These are phyloP conservation scores for Boeremia exigua DNA, from an alignment of 2,329 filamentous ascomycete genomes.

Conservation along the genomic window DNA sequence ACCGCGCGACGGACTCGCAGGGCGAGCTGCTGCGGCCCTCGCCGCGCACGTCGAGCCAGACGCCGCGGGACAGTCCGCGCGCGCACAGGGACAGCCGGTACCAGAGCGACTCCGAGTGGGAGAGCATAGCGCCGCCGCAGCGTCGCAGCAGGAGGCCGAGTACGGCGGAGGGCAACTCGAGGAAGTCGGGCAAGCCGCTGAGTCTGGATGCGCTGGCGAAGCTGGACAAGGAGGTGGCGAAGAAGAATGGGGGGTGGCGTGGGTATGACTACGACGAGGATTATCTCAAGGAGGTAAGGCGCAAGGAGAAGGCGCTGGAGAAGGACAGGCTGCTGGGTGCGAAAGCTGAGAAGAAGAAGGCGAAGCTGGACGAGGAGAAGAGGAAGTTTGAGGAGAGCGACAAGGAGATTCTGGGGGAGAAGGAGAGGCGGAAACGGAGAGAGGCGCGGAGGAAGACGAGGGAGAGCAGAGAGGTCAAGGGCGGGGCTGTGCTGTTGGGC, in stretches of 20 bases:
- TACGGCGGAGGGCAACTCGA: slow-evolving; percentile 36
- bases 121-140: slow-evolving; percentile 31
- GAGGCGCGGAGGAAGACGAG: slow-evolving; percentile 24
- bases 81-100: slow-evolving; percentile 9
- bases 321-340: slow-evolving; percentile 43
- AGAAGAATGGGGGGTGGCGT: slow-evolving; percentile 52
- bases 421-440: slow-evolving; percentile 29
- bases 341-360: slow-evolving; percentile 37
- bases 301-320: slow-evolving; percentile 45
- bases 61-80: slow-evolving; percentile 15
- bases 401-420: slow-evolving; percentile 26
- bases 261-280: slow-evolving; percentile 51
- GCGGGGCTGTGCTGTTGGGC: slow-evolving; percentile 6
- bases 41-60: slow-evolving; percentile 3
- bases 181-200: slow-evolving; percentile 45
- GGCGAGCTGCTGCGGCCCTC: slow-evolving; percentile 38
- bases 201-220: slow-evolving; percentile 68
- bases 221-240: slow-evolving; percentile 68
- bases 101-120: slow-evolving; percentile 42
- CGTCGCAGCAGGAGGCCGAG: slow-evolving; percentile 29
- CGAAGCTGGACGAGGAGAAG: slow-evolving; percentile 35
- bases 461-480: slow-evolving; percentile 31
- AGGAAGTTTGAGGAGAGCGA: slow-evolving; percentile 41
- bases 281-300: slow-evolving; percentile 46
- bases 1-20: slow-evolving; percentile 49